Evolutionary conservation across 129 eudicot species (phyloP), one percentile per base, ranked within the genome.

Genomic region (Chrysanthemum seticuspe): DNA sequence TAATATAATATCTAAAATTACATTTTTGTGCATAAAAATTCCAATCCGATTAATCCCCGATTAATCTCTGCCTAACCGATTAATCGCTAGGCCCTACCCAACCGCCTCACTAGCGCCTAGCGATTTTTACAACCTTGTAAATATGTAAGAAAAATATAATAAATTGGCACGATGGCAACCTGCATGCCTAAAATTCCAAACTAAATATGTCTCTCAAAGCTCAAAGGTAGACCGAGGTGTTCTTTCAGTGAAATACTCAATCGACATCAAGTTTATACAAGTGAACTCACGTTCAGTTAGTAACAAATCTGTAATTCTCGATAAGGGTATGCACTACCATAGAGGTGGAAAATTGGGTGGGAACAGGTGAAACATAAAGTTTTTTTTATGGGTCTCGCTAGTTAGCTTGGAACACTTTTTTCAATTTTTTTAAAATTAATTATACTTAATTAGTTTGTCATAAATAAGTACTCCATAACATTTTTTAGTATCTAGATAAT

Each of bases 171-270:
- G 14, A 29, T 15, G 31, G 60, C 61, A 74, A 74, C 97, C 96
- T 86, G 97, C 87, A 63, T 86, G 81, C 75, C 86, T 91, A 55
- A 88, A 91, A 45, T 88, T 91, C 96, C 97, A 91, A 12, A 91
- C 91, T 49, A 91, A 83, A 40, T 96, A 91, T 29, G 92, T 91
- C 79, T 88, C 91, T 53, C 93, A 91, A 57, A 77, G 87, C 80
- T 91, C 96, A 73, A 85, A 80, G 74, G 85, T 83, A 44, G 97
- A 88, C 44, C 91, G 85, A 0, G 97, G 97, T 3, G 97, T 91
- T 77, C 97, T 76, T 75, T 88, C 97, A 2, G 90, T 85, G 76
- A 91, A 91, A 71, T 91, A 91, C 82, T 88, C 96, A 10, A 77
- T n/a, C 50, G 67, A 4, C 52, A 58, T 68, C 51, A 14, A 44